These are phyloP conservation scores for Crithidia sp. DNA, from an alignment of 208 protist species.

Conservation along the genomic window DNA sequence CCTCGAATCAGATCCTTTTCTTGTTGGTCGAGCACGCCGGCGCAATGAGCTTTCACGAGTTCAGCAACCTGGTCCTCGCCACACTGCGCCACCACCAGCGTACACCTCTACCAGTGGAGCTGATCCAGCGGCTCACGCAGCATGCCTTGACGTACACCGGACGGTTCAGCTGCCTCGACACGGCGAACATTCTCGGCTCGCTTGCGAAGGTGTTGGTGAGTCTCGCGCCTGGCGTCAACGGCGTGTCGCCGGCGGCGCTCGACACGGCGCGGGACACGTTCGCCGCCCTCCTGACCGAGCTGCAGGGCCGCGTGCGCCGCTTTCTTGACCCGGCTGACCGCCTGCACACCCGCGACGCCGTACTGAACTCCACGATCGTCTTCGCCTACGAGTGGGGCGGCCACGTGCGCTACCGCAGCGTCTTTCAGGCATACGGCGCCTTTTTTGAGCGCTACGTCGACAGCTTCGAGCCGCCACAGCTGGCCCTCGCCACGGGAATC, in stretches of 20 bases:
- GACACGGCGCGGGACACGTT: slow-evolving; percentile 55
- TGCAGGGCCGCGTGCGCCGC: slow-evolving; percentile 54
- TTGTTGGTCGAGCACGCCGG: slow-evolving; percentile 66
- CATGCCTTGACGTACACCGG: slow-evolving; percentile 53
- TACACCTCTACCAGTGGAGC: slow-evolving; percentile 49
- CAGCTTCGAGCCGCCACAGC: slow-evolving; percentile 70
- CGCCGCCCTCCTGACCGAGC: slow-evolving; percentile 72
- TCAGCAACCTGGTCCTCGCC: slow-evolving; percentile 56
- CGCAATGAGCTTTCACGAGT: slow-evolving; percentile 50
- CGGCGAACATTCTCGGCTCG: slow-evolving; percentile 52
- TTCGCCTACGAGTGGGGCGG: slow-evolving; percentile 87
- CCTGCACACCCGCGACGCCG: slow-evolving; percentile 60
- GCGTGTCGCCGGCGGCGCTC: slow-evolving; percentile 42
- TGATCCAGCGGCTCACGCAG: slow-evolving; percentile 59
- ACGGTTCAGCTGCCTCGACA: slow-evolving; percentile 47
- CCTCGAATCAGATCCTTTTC: slow-evolving; percentile 59
- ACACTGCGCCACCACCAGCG: slow-evolving; percentile 71
- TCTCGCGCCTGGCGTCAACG: slow-evolving; percentile 46
- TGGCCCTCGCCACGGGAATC: slow-evolving; percentile 83
- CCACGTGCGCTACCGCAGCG: slow-evolving; percentile 54
- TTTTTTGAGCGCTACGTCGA: slow-evolving; percentile 59
- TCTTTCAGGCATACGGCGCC: slow-evolving; percentile 63
- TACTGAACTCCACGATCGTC: slow-evolving; percentile 65
- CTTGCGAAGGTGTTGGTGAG: slow-evolving; percentile 58
- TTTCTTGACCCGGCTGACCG: slow-evolving; percentile 55